Base-by-base conservation (phyloP, 169 alveolate genomes). In the Plasmodium ovale region DNA sequence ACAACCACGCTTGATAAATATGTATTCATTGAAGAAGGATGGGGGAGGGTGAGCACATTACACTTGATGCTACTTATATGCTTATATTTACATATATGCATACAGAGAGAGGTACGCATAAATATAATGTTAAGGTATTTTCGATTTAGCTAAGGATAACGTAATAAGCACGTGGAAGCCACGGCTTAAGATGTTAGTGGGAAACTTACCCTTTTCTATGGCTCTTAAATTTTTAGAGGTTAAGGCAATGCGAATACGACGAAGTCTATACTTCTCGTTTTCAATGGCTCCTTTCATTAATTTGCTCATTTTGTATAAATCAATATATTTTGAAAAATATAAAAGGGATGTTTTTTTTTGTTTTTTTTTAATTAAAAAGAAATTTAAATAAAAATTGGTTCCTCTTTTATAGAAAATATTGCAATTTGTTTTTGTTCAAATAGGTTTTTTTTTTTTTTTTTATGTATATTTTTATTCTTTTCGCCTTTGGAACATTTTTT, bases 171-270 rank as follows among this genome's bases (percentile, higher is more conserved):
- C n/a, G n/a, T n/a, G n/a, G n/a, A 29, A 19, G 33, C 25, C 19
- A 84, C 42, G 16, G 9, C 9, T n/a, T 12, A 58, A 67, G 7
- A 31, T 47, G 51, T 49, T 49, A 42, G 1, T 64, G n/a, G 58
- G 14, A 3, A 25, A 31, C 16, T 74, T 93, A 94, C 97, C 97
- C 70, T 96, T 96, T 92, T 95, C 98, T 51, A 96, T 93, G 58
- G 98, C 94, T 87, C 95, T 93, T 70, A 96, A 94, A 87, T 96
- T 96, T 87, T 95, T 96, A 92, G 98, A 95, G 74, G 98, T 95
- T 82, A 97, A 94, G 72, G 99, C 96, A 87, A 97, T 96, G 65
- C 98, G 97, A 69, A 97, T 97, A 88, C 95, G 94, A 92, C 97
- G 98, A 92, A 94, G 94, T 72, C 96, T 94, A 93, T 88, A 92